A percentile compares a stretch with the other conserved stretches of the same genome.
These are phyloP conservation scores for Russula virescens DNA, from an alignment of 768 basidiomycete genomes.

Conservation along the genomic window DNA sequence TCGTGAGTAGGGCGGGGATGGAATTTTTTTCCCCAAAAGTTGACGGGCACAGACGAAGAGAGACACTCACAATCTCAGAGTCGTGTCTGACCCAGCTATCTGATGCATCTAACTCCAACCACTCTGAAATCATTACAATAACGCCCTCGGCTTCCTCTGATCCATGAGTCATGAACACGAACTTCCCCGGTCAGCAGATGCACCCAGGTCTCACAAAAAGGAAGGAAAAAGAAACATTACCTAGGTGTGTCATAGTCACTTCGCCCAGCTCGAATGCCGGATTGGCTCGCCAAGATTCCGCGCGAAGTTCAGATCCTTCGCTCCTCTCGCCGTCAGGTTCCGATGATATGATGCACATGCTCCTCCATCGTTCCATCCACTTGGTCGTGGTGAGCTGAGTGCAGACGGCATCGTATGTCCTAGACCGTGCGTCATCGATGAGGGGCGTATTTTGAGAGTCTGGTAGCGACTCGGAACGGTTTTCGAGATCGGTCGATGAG, in stretches of 20 bases:
- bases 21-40: not conserved
- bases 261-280: slow-evolving; percentile 79
- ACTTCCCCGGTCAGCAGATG: not conserved
- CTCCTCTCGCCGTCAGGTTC: slow-evolving; percentile 36
- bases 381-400: slow-evolving; percentile 83
- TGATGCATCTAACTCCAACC: slow-evolving; percentile 89
- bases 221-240: slow-evolving; percentile 42
- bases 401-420: slow-evolving; percentile 71
- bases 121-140: slow-evolving; percentile 79
- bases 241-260: slow-evolving; percentile 84
- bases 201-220: slow-evolving; percentile 6
- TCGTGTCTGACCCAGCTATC: slow-evolving; percentile 96
- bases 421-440: slow-evolving; percentile 46
- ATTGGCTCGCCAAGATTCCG: slow-evolving; percentile 82
- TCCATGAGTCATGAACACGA: not conserved
- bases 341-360: slow-evolving; percentile 73
- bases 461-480: not conserved
- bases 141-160: slow-evolving; percentile 70
- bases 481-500: slow-evolving; percentile 18
- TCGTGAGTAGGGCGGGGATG: not conserved
- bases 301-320: slow-evolving; percentile 48
- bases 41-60: not conserved
- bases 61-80: slow-evolving; percentile 76
- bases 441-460: slow-evolving; percentile 35
- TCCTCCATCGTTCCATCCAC: slow-evolving; percentile 85